Conservation (phyloP, 139 green algal genomes). For the Coelastrella sp. region DNA sequence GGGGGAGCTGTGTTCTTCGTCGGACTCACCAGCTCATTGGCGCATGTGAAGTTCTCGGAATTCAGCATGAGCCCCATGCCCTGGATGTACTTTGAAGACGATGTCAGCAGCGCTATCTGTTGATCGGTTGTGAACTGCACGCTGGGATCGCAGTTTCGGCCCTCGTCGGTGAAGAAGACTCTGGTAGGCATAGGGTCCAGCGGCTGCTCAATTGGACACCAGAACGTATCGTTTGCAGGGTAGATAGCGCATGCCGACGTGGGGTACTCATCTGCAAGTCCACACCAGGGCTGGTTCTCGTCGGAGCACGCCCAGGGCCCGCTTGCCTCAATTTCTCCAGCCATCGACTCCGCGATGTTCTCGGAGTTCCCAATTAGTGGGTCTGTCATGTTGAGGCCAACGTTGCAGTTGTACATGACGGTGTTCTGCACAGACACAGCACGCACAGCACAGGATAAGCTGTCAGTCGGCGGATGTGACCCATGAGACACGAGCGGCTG, state of each 20-base stretch:
- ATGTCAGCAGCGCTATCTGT: neutral
- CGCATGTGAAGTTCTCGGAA: constrained; percentile 35
- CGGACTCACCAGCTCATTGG: neutral
- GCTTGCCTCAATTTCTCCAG: neutral
- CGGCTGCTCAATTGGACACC: constrained; percentile 4
- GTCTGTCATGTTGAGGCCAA: neutral
- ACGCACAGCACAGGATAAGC: neutral
- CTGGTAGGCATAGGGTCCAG: neutral
- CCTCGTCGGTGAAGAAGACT: constrained; percentile 10
- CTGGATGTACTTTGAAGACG: neutral
- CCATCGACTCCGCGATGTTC: constrained; percentile 8
- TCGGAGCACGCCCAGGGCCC: constrained; percentile 13
- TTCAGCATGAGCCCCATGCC: neutral
- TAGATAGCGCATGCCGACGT: neutral
- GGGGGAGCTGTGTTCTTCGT: no score
- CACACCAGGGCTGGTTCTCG: constrained; percentile 5
- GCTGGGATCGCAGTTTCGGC: neutral
- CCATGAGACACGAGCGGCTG: no score
- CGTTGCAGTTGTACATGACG: constrained; percentile 23
- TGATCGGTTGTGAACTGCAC: neutral
- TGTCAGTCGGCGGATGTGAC: no score
- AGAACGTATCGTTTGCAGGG: neutral
- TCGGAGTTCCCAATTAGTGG: neutral
- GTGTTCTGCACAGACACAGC: neutral
- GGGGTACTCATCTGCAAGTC: neutral